A percentile compares a stretch with the other conserved stretches of the same genome.
Conservation (phyloP, 1,284 basidiomycete species). For the Agaricales sp. region DNA sequence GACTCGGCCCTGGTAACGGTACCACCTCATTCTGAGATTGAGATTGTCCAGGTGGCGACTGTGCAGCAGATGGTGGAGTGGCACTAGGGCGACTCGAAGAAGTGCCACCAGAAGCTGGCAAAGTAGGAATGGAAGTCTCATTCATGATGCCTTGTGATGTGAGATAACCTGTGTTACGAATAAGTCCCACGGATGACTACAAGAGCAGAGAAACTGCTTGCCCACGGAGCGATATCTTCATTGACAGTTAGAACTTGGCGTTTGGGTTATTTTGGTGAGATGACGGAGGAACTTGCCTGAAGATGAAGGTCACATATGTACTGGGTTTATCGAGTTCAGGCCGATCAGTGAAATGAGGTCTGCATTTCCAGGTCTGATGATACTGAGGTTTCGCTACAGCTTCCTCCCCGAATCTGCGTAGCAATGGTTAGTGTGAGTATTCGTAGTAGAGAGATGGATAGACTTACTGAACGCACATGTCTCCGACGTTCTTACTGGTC, state of each 20-base stretch:
- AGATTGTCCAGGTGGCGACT: no score
- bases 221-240: constrained; percentile 39
- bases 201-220: constrained; percentile 15
- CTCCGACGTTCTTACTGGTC: constrained; percentile 24
- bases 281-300: constrained; percentile 17
- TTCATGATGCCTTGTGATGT: constrained; percentile 32
- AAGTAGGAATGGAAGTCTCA: constrained; percentile 13
- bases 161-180: constrained; percentile 25
- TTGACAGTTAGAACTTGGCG: neutral
- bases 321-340: constrained; percentile 21
- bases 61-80: no score
- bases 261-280: neutral
- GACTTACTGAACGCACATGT: constrained; percentile 29
- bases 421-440: constrained; percentile 1
- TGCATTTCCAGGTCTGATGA: constrained; percentile 39
- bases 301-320: constrained; percentile 50
- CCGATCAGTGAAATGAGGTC: constrained; percentile 27
- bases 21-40: no score
- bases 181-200: constrained; percentile 2
- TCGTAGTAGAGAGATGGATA: neutral
- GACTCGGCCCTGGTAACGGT: no score
- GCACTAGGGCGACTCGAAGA: no score
- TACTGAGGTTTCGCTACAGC: constrained; percentile 25
- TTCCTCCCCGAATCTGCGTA: constrained; percentile 34
- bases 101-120: no score